phyloP scores from a whole-genome alignment of 148 eudicot species.

The Cornus kousa region DNA sequence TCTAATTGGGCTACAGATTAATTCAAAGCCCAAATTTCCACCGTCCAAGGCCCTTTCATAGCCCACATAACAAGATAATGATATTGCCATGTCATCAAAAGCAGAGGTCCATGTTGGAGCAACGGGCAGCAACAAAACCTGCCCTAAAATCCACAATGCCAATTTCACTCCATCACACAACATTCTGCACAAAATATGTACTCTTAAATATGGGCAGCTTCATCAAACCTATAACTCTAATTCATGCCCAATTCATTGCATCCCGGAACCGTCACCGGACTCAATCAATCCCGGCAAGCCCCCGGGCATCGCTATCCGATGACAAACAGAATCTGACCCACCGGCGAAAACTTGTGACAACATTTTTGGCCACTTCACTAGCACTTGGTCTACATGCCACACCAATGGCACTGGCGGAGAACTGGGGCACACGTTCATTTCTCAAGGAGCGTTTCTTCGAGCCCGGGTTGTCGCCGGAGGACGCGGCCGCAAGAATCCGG shows the following conservation, averaged over 20 bases:
- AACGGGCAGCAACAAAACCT: slow-evolving; percentile 9
- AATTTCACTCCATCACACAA: background rate
- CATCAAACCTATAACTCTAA: slow-evolving; percentile 37
- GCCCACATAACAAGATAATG: slow-evolving; percentile 26
- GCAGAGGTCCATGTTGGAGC: slow-evolving; percentile 36
- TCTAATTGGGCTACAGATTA: background rate
- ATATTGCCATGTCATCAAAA: slow-evolving; percentile 27
- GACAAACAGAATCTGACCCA: slow-evolving; percentile 17
- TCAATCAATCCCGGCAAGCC: slow-evolving; percentile 12
- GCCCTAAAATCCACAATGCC: background rate
- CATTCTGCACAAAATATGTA: background rate
- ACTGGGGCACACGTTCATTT: slow-evolving; percentile 82
- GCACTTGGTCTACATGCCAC: slow-evolving; percentile 32
- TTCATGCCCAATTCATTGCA: slow-evolving; percentile 38
- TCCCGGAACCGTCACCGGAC: slow-evolving; percentile 13
- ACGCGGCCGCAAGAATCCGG: slow-evolving; percentile 62
- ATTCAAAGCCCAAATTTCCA: background rate
- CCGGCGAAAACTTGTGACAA: slow-evolving; percentile 46
- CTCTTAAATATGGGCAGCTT: slow-evolving; percentile 45
- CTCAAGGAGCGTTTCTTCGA: slow-evolving; percentile 65
- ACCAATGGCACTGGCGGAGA: slow-evolving; percentile 56
- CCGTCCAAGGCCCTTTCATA: background rate
- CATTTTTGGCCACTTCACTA: slow-evolving; percentile 46
- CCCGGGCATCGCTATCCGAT: slow-evolving; percentile 22
- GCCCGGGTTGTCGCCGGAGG: slow-evolving; percentile 81